Conservation (phyloP, 805 yeast species). For the Nakazawaea holstii region DNA sequence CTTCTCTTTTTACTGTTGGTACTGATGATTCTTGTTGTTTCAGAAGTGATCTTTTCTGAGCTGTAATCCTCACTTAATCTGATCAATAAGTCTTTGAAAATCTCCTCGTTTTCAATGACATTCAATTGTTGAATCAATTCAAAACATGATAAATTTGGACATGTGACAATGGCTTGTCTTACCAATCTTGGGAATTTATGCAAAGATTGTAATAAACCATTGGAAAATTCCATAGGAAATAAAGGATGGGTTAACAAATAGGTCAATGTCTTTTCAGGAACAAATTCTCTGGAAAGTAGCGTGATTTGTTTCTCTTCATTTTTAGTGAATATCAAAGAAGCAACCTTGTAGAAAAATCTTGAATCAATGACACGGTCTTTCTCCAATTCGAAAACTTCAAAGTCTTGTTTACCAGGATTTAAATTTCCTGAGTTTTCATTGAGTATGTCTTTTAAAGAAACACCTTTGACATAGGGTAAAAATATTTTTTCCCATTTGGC, state of each 20-base stretch:
- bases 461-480: slow-evolving; percentile 24
- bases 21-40: slow-evolving; percentile 32
- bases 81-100: slow-evolving; percentile 61
- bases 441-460: slow-evolving; percentile 21
- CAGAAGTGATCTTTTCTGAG: slow-evolving; percentile 48
- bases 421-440: slow-evolving; percentile 14
- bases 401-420: slow-evolving; percentile 21
- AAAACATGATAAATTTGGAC: slow-evolving; percentile 58
- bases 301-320: slow-evolving; percentile 17
- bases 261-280: slow-evolving; percentile 56
- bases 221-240: slow-evolving; percentile 59
- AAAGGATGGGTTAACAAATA: slow-evolving; percentile 85
- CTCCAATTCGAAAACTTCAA: slow-evolving; percentile 53
- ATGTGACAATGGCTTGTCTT: slow-evolving; percentile 78
- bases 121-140: slow-evolving; percentile 63
- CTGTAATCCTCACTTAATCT: slow-evolving; percentile 67
- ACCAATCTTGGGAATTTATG: slow-evolving; percentile 54
- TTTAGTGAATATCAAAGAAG: slow-evolving; percentile 33
- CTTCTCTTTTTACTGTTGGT: slow-evolving; percentile 11
- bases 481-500: slow-evolving; percentile 25
- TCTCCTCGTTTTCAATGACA: slow-evolving; percentile 50
- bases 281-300: slow-evolving; percentile 24
- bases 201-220: slow-evolving; percentile 48
- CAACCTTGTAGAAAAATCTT: slow-evolving; percentile 42
- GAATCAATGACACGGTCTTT: slow-evolving; percentile 62